Base-by-base conservation (phyloP, 192 early-diverging fungal genomes). In the Phlyctochytrium arcticum region DNA sequence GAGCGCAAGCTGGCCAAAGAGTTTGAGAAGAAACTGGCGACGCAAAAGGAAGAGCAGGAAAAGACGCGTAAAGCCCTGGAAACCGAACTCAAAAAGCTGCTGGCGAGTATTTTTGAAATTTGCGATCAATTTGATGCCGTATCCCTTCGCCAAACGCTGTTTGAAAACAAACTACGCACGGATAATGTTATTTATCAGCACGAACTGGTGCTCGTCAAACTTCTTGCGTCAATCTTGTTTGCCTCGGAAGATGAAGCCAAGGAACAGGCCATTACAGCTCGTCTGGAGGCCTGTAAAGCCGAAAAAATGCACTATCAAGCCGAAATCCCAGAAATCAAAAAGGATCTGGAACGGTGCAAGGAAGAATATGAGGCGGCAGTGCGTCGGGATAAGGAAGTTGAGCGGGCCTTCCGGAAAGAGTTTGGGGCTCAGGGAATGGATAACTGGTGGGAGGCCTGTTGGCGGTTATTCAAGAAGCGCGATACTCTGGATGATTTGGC, bases 11-110 rank as follows among this genome's bases (percentile, higher is more conserved):
- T 69, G 12, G 60, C 84, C 23, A 85, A 86, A 44, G 84, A 86
- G 65, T 86, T 76, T 70, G 84, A 86, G 64, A 86, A 86, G 67
- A 85, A 85, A 55, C 46, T 85, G 36, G 76, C 75, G 19, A 69
- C 76, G 4, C 74, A 76, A 24, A 85, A 83, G 73, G 84, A 86
- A 39, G 84, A 86, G 68, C 80, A 82, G 67, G 84, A 86, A 53
- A 86, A 86, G 58, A 70, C 76, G 37, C 64, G 74, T 6, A 86
- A 86, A 62, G 83, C 82, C 7, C 70, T 86, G 21, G 84, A 86
- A 65, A 85, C 84, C 15, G 84, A 86, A 36, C 68, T 86, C 21
- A 60, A 71, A 6, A 86, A 86, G 67, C 72, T 85, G 17, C 78
- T 83, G 65, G 59, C 65, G 7, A 33, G 39, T 23, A 83, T 86